These are phyloP conservation scores for Vickermania spadyakhi DNA, from an alignment of 208 protist species.

Conservation along the genomic window DNA sequence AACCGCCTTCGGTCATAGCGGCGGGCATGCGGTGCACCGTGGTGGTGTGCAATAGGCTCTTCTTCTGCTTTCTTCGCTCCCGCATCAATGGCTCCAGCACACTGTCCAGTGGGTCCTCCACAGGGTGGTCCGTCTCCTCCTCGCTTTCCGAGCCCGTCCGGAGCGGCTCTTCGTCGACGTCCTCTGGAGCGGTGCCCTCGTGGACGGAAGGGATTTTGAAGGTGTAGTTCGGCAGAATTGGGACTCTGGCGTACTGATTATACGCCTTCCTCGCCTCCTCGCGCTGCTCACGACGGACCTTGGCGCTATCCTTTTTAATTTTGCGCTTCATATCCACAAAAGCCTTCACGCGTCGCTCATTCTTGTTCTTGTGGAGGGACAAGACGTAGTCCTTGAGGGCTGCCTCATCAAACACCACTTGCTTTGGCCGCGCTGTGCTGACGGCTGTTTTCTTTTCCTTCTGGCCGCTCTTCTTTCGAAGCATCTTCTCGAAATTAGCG, in stretches of 20 bases:
- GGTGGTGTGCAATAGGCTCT: constrained; percentile 10
- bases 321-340: constrained; percentile 77
- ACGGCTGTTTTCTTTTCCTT: constrained; percentile 19
- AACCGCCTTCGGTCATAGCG: constrained; percentile 24
- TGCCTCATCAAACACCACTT: constrained; percentile 54
- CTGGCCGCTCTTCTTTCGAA: constrained; percentile 20
- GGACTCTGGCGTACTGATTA: constrained; percentile 77
- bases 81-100: constrained; percentile 6
- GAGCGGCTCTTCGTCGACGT: constrained; percentile 9
- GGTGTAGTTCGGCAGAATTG: constrained; percentile 83
- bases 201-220: constrained; percentile 41
- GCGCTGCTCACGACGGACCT: constrained; percentile 58
- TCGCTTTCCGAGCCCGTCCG: neutral
- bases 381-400: constrained; percentile 60
- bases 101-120: constrained; percentile 1
- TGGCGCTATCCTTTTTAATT: constrained; percentile 46
- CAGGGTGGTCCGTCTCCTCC: neutral
- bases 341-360: constrained; percentile 77
- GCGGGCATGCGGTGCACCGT: constrained; percentile 52
- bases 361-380: constrained; percentile 79
- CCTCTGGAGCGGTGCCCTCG: constrained; percentile 20
- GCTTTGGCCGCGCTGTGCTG: constrained; percentile 26
- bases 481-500: constrained; percentile 58
- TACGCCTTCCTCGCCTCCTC: constrained; percentile 80
- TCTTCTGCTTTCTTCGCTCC: constrained; percentile 12